Percentiles rank a stretch among this genome's conserved stretches.
Conservation (phyloP, 768 basidiomycete genomes). For the Mycena olivaceomarginata region DNA sequence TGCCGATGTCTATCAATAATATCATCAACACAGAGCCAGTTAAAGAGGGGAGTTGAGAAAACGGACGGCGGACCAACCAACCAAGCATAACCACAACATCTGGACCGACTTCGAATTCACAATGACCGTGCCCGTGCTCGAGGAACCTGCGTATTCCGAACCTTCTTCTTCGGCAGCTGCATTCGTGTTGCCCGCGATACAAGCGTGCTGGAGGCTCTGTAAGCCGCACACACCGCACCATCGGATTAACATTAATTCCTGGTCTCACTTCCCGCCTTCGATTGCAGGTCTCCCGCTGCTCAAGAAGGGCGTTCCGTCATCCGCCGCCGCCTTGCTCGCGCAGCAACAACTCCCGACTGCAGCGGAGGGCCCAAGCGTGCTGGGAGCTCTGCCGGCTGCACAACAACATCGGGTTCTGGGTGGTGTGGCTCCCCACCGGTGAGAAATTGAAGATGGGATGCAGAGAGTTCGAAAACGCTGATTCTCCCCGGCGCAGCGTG, state of each 20-base stretch:
- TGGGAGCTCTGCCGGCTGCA: constrained; percentile 57
- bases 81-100: too few relatives aligned
- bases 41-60: background rate
- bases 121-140: background rate
- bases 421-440: constrained; percentile 54
- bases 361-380: constrained; percentile 52
- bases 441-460: background rate
- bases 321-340: too few relatives aligned
- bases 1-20: too few relatives aligned
- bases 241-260: constrained; percentile 48
- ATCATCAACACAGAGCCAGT: too few relatives aligned
- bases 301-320: too few relatives aligned
- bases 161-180: background rate
- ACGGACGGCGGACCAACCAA: background rate
- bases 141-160: background rate
- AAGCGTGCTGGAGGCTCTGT: constrained; percentile 57
- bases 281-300: too few relatives aligned
- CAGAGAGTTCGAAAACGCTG: too few relatives aligned
- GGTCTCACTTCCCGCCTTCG: too few relatives aligned
- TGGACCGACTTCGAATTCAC: background rate
- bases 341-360: constrained; percentile 11
- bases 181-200: constrained; percentile 48
- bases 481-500: too few relatives aligned
- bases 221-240: constrained; percentile 51
- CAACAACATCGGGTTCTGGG: constrained; percentile 57